Evolutionary conservation across 768 basidiomycete species (phyloP).

Genomic region (Naematelia aurantialba): DNA sequence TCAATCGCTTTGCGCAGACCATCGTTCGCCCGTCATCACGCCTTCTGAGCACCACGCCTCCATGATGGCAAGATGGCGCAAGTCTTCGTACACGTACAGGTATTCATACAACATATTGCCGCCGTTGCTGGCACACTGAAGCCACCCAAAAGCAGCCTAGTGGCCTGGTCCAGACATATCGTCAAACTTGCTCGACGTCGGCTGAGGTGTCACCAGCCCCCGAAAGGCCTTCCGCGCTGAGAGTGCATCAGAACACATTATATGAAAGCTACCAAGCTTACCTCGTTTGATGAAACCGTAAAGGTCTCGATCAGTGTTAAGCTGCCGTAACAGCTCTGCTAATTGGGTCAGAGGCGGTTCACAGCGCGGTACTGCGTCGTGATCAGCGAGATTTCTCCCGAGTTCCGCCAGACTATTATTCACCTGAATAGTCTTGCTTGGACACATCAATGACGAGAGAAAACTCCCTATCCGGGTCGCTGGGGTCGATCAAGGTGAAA

Average conservation of each 20-base stretch:
- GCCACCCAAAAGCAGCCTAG: too few relatives aligned
- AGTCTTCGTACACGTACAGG: background rate
- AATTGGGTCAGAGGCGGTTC: constrained; percentile 67
- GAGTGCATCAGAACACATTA: constrained; percentile 5
- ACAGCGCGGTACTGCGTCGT: constrained; percentile 69
- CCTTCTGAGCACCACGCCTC: too few relatives aligned
- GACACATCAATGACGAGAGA: constrained; percentile 74
- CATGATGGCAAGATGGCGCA: too few relatives aligned
- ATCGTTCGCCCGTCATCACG: too few relatives aligned
- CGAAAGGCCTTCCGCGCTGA: constrained; percentile 42
- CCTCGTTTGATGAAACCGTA: constrained; percentile 66
- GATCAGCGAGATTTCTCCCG: constrained; percentile 12
- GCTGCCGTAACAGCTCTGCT: constrained; percentile 63
- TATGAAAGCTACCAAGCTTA: constrained; percentile 12
- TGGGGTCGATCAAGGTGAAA: constrained; percentile 64
- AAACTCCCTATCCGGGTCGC: constrained; percentile 62
- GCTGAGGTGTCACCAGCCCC: constrained; percentile 21
- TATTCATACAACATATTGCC: background rate
- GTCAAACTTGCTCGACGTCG: constrained; percentile 26
- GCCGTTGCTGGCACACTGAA: too few relatives aligned
- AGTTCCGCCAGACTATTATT: constrained; percentile 29
- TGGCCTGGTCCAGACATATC: constrained; percentile 31
- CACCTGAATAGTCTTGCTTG: constrained; percentile 63
- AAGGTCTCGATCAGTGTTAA: constrained; percentile 69
- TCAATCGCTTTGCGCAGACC: too few relatives aligned